phyloP scores from a whole-genome alignment of 2,329 filamentous ascomycete species.

The Epichloe gansuensis region DNA sequence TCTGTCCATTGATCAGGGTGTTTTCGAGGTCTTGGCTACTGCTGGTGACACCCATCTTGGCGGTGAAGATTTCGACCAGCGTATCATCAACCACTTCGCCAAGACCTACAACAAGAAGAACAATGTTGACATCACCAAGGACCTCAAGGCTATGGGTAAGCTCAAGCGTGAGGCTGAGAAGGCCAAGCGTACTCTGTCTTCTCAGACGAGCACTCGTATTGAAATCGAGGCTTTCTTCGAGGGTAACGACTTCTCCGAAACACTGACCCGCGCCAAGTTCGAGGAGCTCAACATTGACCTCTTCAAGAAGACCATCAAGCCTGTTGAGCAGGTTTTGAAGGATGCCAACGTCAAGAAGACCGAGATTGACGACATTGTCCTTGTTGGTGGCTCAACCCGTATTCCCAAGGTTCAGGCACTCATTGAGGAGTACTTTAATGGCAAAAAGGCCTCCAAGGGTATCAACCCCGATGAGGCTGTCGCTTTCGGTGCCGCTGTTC shows the following conservation, averaged over 20 bases:
- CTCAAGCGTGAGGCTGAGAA: slow-evolving; percentile 99
- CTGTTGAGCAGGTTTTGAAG: slow-evolving; percentile 96
- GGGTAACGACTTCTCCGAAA: slow-evolving; percentile 97
- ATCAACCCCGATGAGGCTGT: slow-evolving; percentile 99
- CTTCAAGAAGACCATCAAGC: slow-evolving; percentile 99
- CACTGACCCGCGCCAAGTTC: slow-evolving; percentile 95
- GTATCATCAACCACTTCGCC: slow-evolving; percentile 89
- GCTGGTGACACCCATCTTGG: slow-evolving; percentile 94
- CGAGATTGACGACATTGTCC: slow-evolving; percentile 91
- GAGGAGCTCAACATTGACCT: slow-evolving; percentile 98
- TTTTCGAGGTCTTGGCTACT: slow-evolving; percentile 89
- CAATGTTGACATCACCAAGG: slow-evolving; percentile 81
- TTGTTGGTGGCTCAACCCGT: slow-evolving; percentile 97
- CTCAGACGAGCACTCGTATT: slow-evolving; percentile 83
- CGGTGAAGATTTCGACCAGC: slow-evolving; percentile 98
- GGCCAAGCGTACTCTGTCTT: slow-evolving; percentile 95
- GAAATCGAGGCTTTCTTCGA: slow-evolving; percentile 97
- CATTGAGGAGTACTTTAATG: slow-evolving; percentile 87
- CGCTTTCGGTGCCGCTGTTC: slow-evolving; percentile 91
- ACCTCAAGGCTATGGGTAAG: slow-evolving; percentile 97
- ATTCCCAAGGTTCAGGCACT: slow-evolving; percentile 94
- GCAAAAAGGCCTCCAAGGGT: slow-evolving; percentile 98
- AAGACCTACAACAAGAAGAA: slow-evolving; percentile 99
- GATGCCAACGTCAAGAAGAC: slow-evolving; percentile 95
- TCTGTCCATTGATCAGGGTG: slow-evolving; percentile 78